Percentiles rank a stretch among this genome's conserved stretches.
Evolutionary conservation across 805 yeast genomes (phyloP).

Genomic region (Monosporozyma servazzii): DNA sequence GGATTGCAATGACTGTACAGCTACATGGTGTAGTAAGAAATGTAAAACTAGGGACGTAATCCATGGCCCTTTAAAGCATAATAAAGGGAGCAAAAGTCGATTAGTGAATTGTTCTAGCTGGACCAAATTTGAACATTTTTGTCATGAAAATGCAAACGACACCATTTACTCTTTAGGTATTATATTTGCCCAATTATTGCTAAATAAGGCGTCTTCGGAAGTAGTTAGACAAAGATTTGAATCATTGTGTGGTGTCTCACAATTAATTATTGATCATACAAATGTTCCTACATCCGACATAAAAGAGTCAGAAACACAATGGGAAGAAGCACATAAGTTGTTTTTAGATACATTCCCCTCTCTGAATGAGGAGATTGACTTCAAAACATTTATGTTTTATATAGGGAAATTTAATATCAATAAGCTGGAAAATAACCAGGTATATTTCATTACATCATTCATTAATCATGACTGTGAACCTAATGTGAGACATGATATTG

Average conservation of each 20-base stretch:
- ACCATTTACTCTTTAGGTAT: constrained; percentile 59
- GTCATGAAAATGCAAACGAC: constrained; percentile 56
- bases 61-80: constrained; percentile 54
- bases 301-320: constrained; percentile 37
- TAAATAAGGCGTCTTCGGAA: constrained; percentile 34
- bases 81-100: constrained; percentile 25
- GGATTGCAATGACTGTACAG: constrained; percentile 56
- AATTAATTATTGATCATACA: constrained; percentile 52
- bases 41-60: constrained; percentile 49
- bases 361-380: constrained; percentile 29
- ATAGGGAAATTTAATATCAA: constrained; percentile 71
- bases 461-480: constrained; percentile 74
- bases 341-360: constrained; percentile 41
- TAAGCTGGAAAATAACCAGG: constrained; percentile 48
- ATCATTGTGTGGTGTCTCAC: constrained; percentile 62
- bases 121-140: constrained; percentile 48
- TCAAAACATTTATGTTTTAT: constrained; percentile 48
- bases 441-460: constrained; percentile 57
- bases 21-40: constrained; percentile 58
- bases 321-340: constrained; percentile 48
- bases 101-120: constrained; percentile 41
- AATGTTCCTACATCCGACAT: constrained; percentile 40
- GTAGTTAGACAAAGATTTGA: constrained; percentile 38
- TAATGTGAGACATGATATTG: constrained; percentile 46
- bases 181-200: constrained; percentile 37